Evolutionary conservation across 371 early-diverging fungal species (phyloP).

Genomic region (Cokeromyces recurvatus): DNA sequence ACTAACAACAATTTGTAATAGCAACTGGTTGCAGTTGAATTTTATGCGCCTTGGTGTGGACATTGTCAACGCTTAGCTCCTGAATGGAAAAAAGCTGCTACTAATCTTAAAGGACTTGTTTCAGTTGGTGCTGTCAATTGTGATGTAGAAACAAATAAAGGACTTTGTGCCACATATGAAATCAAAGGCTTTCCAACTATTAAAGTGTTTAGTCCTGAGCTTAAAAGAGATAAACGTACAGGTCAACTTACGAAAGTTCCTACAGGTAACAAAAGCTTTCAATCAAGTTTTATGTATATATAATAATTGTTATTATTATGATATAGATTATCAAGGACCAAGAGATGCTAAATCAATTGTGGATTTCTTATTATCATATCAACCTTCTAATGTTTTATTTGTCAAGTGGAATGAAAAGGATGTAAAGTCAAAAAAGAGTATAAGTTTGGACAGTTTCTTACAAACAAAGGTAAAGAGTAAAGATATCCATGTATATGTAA

Average conservation of each 20-base stretch:
- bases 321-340: constrained; percentile 79
- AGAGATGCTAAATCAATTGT: constrained; percentile 76
- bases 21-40: constrained; percentile 80
- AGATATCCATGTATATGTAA: not conserved
- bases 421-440: constrained; percentile 50
- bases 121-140: constrained; percentile 88
- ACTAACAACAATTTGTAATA: too few relatives aligned
- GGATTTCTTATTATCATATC: constrained; percentile 54
- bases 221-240: constrained; percentile 42
- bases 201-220: constrained; percentile 70
- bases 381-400: constrained; percentile 57
- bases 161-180: constrained; percentile 71
- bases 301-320: not conserved
- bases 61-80: constrained; percentile 87
- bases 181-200: constrained; percentile 95
- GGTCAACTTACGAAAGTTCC: constrained; percentile 47
- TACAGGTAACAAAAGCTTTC: too few relatives aligned
- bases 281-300: not conserved
- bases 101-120: constrained; percentile 74
- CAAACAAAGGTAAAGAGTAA: constrained; percentile 38
- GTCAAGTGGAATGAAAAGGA: constrained; percentile 45
- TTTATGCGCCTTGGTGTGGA: constrained; percentile 94
- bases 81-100: constrained; percentile 83
- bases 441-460: constrained; percentile 51
- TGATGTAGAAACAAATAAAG: constrained; percentile 73